Percentiles rank a stretch among this genome's conserved stretches.
Conservation (phyloP, 305 asterid genomes). For the Solanum chacoense region DNA sequence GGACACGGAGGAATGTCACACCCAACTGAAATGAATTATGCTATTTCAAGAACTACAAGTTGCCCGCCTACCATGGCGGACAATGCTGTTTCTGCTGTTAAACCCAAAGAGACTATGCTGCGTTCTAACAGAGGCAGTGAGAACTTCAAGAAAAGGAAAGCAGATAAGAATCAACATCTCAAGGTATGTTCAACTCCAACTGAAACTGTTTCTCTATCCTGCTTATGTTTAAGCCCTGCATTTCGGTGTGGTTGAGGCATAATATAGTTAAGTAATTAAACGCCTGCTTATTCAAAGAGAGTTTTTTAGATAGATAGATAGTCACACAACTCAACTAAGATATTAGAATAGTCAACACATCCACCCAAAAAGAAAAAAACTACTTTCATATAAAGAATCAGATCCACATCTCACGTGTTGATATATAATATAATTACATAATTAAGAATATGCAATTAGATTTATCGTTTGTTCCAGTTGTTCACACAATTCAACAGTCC, state of each 20-base stretch:
- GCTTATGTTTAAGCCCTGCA: not conserved
- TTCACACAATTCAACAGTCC: not conserved
- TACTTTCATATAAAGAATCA: not conserved
- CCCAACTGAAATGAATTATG: conserved; percentile 20
- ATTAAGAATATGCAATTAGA: not conserved
- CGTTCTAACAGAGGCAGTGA: conserved; percentile 23
- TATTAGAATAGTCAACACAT: not conserved
- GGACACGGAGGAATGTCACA: conserved; percentile 13
- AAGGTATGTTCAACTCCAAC: conserved; percentile 23
- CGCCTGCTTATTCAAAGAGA: too few relatives aligned
- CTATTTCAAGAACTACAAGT: conserved; percentile 43
- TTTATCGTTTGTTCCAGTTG: not conserved
- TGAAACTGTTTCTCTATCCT: not conserved
- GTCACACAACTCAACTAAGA: not conserved
- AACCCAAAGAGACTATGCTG: conserved; percentile 19
- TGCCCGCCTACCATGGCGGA: conserved; percentile 41
- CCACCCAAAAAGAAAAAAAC: not conserved
- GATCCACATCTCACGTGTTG: not conserved
- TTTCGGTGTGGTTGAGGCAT: not conserved
- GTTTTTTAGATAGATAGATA: not conserved
- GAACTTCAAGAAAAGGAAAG: conserved; percentile 46
- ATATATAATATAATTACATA: not conserved
- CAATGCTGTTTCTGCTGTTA: conserved; percentile 1
- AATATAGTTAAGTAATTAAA: not conserved
- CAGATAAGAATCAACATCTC: conserved; percentile 26